Conservation (phyloP, 352 stramenopile genomes). For the Phytophthora kernoviae region DNA sequence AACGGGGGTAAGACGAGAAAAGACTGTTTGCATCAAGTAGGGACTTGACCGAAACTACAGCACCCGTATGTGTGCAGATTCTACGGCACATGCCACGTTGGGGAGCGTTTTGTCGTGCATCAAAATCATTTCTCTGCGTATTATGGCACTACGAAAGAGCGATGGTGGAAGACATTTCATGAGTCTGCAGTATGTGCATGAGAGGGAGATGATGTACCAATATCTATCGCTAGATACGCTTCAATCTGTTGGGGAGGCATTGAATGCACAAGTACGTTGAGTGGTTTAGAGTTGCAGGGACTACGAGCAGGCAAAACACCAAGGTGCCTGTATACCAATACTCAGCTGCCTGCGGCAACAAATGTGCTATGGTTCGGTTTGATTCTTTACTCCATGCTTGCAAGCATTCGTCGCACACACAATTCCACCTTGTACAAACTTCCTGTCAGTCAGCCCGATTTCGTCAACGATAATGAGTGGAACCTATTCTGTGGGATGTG, state of each 20-base stretch:
- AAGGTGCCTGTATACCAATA: not conserved
- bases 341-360: not conserved
- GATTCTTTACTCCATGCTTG: not conserved
- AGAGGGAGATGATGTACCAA: not conserved
- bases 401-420: not conserved
- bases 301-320: not conserved
- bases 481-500: slow-evolving; percentile 1
- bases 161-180: not conserved
- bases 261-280: too few species aligned
- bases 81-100: slow-evolving; percentile 19
- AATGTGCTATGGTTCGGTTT: not conserved
- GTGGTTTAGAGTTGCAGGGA: not conserved
- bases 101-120: slow-evolving; percentile 1
- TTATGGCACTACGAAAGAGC: not conserved
- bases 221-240: not conserved
- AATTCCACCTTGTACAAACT: not conserved
- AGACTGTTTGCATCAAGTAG: not conserved
- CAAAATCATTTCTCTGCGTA: not conserved
- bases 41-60: not conserved
- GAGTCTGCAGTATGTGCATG: slow-evolving; percentile 1
- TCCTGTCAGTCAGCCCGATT: not conserved
- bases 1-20: not conserved
- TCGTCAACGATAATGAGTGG: not conserved
- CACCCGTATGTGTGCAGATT: slow-evolving; percentile 17
- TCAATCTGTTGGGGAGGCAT: not conserved